Evolutionary conservation across 345 rosid species (phyloP).

Genomic region (Eucalyptus decipiens): DNA sequence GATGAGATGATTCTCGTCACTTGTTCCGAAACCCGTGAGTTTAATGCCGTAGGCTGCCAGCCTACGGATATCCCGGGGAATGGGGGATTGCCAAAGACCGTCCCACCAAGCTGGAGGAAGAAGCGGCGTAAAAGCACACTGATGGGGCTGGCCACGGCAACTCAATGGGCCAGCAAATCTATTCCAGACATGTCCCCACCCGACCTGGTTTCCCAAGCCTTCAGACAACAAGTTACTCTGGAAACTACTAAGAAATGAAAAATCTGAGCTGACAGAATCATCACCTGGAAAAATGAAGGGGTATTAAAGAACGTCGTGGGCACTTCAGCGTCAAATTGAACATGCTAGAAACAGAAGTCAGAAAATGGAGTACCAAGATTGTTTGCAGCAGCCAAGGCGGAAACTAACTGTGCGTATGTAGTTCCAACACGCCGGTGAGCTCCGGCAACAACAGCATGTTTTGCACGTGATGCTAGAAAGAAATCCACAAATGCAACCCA

Average conservation of each 20-base stretch:
- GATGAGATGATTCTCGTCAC: slow-evolving; percentile 47
- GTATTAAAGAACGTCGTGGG: neutral
- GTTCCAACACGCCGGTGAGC: slow-evolving; percentile 93
- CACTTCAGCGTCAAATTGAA: neutral
- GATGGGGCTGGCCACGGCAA: slow-evolving; percentile 59
- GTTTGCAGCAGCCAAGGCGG: slow-evolving; percentile 85
- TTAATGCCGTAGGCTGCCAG: slow-evolving; percentile 58
- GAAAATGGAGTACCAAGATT: slow-evolving; percentile 37
- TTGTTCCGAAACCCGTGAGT: slow-evolving; percentile 69
- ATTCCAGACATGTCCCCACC: slow-evolving; percentile 99
- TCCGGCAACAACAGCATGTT: slow-evolving; percentile 66
- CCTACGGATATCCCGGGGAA: slow-evolving; percentile 53
- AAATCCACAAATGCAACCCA: slow-evolving; percentile 99
- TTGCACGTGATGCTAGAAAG: slow-evolving; percentile 89
- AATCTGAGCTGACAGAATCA: slow-evolving; percentile 31
- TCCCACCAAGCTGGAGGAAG: slow-evolving; percentile 99
- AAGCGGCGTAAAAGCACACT: slow-evolving; percentile 83
- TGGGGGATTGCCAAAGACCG: slow-evolving; percentile 90
- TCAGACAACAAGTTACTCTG: slow-evolving; percentile 57
- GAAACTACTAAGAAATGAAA: slow-evolving; percentile 81
- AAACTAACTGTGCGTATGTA: slow-evolving; percentile 83
- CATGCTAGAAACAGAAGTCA: neutral
- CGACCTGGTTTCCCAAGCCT: slow-evolving; percentile 69
- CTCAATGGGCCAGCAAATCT: slow-evolving; percentile 91
- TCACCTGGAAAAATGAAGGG: slow-evolving; percentile 33